Evolutionary conservation across 2,329 filamentous ascomycete species (phyloP), one percentile per base, ranked within the genome.

Genomic region (Hymenoscyphus infarciens): DNA sequence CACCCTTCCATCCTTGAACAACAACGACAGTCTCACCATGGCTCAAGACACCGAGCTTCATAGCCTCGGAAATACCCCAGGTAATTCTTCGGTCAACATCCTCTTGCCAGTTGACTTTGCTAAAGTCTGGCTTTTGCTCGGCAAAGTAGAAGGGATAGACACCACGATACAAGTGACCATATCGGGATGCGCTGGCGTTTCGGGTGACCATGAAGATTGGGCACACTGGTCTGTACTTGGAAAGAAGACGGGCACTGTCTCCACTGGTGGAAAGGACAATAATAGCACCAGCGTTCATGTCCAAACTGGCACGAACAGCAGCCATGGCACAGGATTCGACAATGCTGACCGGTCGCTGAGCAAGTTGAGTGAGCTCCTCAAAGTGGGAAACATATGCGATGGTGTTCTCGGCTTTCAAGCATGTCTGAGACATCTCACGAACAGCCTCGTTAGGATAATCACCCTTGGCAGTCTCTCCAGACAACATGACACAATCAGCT

Each of bases 201-300:
- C 95, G 89, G 68, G 94, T 97, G 68, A 99, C 91, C 94, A 98
- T 98, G 83, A 99, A 94, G 81, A 99, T 97, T 72, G 95, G 95
- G 86, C 94, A 98, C 68, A 98, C 93, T 59, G 95, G 95, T 75
- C 95, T 91, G 83, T 97, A 99, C 83, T 99, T 99, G 82, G 94
- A 96, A 70, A 98, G 84, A 67, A 98, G 88, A 74, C 95, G 92
- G 64, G 95, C 95, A 69, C 94, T 97, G 74, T 91, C 91, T 75
- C 95, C 95, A 70, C 93, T 96, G 60, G 95, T 99, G 72, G 94
- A 97, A 72, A 99, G 83, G 67, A 97, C 94, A 70, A 99, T 87
- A 77, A 99, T 98, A 71, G 92, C 94, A 73, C 94, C 92, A 56
- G 95, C 95, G 75, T 96, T 96, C 77, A 99, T 87, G 80, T 99